Evolutionary conservation across 345 rosid genomes (phyloP).

Genomic region (Combretum micranthum): DNA sequence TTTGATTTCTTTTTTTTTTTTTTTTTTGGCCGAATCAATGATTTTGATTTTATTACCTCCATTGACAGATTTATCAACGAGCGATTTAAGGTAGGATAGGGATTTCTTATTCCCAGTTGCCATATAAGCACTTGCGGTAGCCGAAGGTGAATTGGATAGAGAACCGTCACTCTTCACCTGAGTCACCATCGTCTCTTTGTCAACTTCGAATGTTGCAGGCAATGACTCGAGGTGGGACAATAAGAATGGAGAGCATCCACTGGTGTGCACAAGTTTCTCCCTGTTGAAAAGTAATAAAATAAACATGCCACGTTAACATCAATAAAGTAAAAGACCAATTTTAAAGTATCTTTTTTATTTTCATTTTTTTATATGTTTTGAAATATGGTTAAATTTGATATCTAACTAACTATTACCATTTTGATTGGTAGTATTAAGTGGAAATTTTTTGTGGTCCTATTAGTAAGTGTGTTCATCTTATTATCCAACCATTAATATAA

Average conservation of each 20-base stretch:
- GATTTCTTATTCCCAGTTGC: conserved; percentile 36
- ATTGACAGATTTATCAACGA: conserved; percentile 23
- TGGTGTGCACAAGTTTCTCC: conserved; percentile 27
- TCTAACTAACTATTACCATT: too few species aligned
- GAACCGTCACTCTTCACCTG: conserved; percentile 39
- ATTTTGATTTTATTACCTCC: conserved; percentile 48
- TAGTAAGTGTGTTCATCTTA: too few species aligned
- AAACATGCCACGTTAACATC: not conserved
- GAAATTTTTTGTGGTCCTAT: too few species aligned
- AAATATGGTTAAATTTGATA: too few species aligned
- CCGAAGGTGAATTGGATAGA: conserved; percentile 56
- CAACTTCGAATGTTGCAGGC: conserved; percentile 14
- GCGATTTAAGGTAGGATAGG: conserved; percentile 38
- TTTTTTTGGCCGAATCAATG: too few species aligned
- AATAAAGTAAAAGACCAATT: too few species aligned
- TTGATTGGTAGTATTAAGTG: too few species aligned
- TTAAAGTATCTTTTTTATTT: too few species aligned
- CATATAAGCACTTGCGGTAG: conserved; percentile 58
- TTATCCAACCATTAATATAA: too few species aligned
- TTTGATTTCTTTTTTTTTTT: too few species aligned
- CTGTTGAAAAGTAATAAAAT: conserved; percentile 9
- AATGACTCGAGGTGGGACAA: conserved; percentile 46
- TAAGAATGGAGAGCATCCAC: conserved; percentile 27
- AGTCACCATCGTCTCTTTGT: conserved; percentile 16
- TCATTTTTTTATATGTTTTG: too few species aligned